Evolutionary conservation across 331 rosid species (phyloP).

Genomic region (Quercus tomentella): DNA sequence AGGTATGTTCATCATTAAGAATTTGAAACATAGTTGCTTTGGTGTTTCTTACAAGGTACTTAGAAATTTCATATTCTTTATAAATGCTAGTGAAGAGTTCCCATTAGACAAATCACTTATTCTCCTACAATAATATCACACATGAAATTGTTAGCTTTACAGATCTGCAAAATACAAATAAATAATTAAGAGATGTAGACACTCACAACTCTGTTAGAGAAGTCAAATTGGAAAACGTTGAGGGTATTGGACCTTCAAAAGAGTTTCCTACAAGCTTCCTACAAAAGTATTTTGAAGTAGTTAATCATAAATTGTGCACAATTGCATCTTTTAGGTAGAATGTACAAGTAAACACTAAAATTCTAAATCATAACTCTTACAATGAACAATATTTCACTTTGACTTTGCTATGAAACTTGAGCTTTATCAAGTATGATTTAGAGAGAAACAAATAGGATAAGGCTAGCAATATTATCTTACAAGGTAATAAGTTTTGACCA

Average conservation of each 20-base stretch:
- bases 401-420: neutral
- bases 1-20: neutral
- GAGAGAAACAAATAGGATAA: neutral
- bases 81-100: constrained; percentile 52
- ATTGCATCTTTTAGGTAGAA: neutral
- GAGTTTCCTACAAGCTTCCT: constrained; percentile 89
- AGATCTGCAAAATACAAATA: neutral
- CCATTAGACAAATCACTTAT: constrained; percentile 59
- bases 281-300: constrained; percentile 5
- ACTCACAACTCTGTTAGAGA: constrained; percentile 66
- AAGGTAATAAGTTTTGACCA: constrained; percentile 51
- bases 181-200: neutral
- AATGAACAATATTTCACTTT: no score
- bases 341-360: neutral
- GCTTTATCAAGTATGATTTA: neutral
- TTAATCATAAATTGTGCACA: neutral
- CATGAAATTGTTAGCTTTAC: constrained; percentile 18
- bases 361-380: neutral
- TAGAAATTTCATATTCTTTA: no score
- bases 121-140: constrained; percentile 38
- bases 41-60: constrained; percentile 39
- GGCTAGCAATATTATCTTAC: constrained; percentile 40
- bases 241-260: constrained; percentile 66
- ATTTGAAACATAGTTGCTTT: neutral
- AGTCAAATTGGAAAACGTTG: constrained; percentile 53